Base-by-base conservation (phyloP, 495 filamentous ascomycete genomes). In the Pseudevernia furfuracea region DNA sequence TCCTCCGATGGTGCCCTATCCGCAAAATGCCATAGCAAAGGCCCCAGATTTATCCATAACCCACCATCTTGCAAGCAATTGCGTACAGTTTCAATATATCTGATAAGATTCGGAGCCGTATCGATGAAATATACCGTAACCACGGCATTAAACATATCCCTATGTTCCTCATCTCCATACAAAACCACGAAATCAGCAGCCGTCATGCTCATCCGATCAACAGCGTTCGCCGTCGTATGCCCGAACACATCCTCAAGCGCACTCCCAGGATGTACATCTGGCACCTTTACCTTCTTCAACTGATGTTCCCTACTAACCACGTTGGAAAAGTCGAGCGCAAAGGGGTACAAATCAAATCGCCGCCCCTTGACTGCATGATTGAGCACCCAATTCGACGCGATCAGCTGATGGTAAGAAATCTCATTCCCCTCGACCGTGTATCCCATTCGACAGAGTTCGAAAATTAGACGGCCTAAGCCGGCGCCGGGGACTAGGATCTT, bases 91-190 rank as follows among this genome's bases (percentile, higher is more conserved):
- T 95, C 86, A 23, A 97, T 83, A 69, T 97, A 97, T 14, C 85
- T 82, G 61, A 97, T 87, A 34, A 97, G 70, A 72, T 97, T 96
- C 23, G 92, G 91, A 34, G 94, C 94, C 6, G 94, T 98, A 73
- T 98, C 95, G 38, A 98, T 88, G 78, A 97, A 98, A 73, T 97
- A 98, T 6, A 96, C 89, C 6, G 88, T 89, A 1, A 88, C 84
- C 4, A 98, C 91, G 1, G 87, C 92, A 71, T 96, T 87, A 73
- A 90, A 97, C 1, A 70, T 70, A 3, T 80, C 82, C 36, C 74
- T 74, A 57, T 89, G 81, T 23, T 79, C 76, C 3, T 80, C 76
- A 57, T 83, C 71, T 43, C 75, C 80, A 74, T 98, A 97, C 4
- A 89, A 70, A 8, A 87, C 84, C 58, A 90, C 79, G 71, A 97